Base-by-base conservation (phyloP, 1,284 basidiomycete species). In the Cystobasidium pallidum region DNA sequence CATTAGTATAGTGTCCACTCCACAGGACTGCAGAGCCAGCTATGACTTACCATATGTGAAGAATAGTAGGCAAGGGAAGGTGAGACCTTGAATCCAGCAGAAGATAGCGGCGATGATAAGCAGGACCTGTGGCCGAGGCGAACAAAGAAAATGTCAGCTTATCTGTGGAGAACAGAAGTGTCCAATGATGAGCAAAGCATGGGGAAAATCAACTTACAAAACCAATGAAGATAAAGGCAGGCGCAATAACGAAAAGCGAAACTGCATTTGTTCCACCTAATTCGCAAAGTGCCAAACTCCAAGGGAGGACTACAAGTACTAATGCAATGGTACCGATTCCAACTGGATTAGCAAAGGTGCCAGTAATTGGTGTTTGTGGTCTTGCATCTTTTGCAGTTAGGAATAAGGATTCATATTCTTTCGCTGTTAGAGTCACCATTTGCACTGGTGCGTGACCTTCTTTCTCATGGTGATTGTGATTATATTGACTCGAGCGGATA, bases 31-130 rank as follows among this genome's bases (percentile, higher is more conserved):
- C 11, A 8, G 6, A 8, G 51, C 13, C n/a, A 7, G 28, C 8
- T 7, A 54, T 7, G 19, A 30, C 51, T 54, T 36, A 62, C 58
- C 58, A 41, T 62, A 62, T 34, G 58, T 62, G 58, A 62, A 62
- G 32, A 62, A 62, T 3, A 62, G 32, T 39, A 39, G 39, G 32
- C 58, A 62, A 62, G 58, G 58, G 41, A 62, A 62, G 32, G 58
- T 62, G n/a, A 62, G 24, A 41, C 58, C 58, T 62, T 62, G 58
- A 39, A 62, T 41, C 58, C 58, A 62, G 11, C 32, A 62, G 58
- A 62, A 62, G 32, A 62, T 62, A 41, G 28, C 58, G 21, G 58
- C 58, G 7, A 11, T 62, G 32, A 62, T 62, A 34, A 62, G 58
- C 58, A 62, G 3, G 58, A 62, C 58, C 58, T 62, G 58, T 41